phyloP scores from a whole-genome alignment of 805 yeast species.

The Spathaspora arborariae region DNA sequence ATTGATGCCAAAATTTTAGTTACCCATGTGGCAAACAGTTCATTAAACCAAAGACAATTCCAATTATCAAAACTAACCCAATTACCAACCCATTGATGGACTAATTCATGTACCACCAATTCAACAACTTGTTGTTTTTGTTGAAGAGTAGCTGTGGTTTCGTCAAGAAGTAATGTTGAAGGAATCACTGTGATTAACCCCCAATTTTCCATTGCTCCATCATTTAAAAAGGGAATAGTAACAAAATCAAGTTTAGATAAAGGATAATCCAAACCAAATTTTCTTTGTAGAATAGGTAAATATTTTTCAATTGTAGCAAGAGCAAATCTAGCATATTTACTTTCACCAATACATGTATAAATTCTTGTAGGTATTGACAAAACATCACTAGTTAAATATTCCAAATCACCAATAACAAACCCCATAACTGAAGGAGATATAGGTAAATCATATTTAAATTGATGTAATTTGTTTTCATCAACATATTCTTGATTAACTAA shows the following conservation, averaged over 20 bases:
- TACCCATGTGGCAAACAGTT: slow-evolving; percentile 74
- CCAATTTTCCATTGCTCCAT: slow-evolving; percentile 82
- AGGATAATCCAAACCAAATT: slow-evolving; percentile 49
- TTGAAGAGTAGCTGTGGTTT: slow-evolving; percentile 14
- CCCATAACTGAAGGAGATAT: slow-evolving; percentile 66
- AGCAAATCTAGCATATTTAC: slow-evolving; percentile 45
- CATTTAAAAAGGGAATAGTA: slow-evolving; percentile 66
- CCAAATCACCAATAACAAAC: slow-evolving; percentile 66
- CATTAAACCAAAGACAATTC: slow-evolving; percentile 71
- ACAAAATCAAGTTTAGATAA: slow-evolving; percentile 63
- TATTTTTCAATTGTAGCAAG: slow-evolving; percentile 44
- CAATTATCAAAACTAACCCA: slow-evolving; percentile 63
- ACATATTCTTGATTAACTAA: slow-evolving; percentile 11
- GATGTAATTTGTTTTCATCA: slow-evolving; percentile 17
- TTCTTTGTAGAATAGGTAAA: slow-evolving; percentile 45
- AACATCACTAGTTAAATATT: slow-evolving; percentile 20
- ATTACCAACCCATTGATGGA: slow-evolving; percentile 82
- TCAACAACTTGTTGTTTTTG: slow-evolving; percentile 42
- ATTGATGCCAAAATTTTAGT: slow-evolving; percentile 26
- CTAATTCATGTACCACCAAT: slow-evolving; percentile 65
- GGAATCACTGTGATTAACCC: slow-evolving; percentile 61
- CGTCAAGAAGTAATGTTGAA: slow-evolving; percentile 37
- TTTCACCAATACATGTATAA: slow-evolving; percentile 53
- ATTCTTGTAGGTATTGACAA: slow-evolving; percentile 25
- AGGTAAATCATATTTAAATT: slow-evolving; percentile 42